A percentile compares a stretch with the other conserved stretches of the same genome.
Evolutionary conservation across 1,284 basidiomycete species (phyloP).

Genomic region (Malassezia yamatoensis): DNA sequence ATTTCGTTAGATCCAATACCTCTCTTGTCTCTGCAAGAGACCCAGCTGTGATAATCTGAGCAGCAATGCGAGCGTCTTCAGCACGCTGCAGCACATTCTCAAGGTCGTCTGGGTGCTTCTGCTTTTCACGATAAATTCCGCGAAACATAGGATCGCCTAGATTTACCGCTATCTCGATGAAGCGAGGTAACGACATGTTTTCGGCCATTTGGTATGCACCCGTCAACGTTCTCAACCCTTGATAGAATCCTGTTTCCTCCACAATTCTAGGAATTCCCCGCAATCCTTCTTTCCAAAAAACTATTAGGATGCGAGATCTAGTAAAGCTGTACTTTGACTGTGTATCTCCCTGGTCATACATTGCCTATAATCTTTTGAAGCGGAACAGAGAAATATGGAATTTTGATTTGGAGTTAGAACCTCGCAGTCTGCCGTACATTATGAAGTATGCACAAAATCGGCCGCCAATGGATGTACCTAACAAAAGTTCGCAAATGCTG

Average conservation of each 20-base stretch:
- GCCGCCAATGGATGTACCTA: slow-evolving; percentile 36
- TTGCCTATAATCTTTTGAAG: slow-evolving; percentile 31
- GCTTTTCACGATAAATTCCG: slow-evolving; percentile 51
- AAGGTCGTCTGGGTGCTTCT: slow-evolving; percentile 55
- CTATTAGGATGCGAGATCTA: slow-evolving; percentile 22
- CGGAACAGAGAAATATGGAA: slow-evolving; percentile 33
- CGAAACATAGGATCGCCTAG: slow-evolving; percentile 51
- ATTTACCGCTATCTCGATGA: slow-evolving; percentile 52
- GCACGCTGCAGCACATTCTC: slow-evolving; percentile 58
- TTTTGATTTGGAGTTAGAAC: slow-evolving; percentile 27
- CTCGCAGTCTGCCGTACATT: slow-evolving; percentile 36
- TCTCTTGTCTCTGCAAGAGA: slow-evolving; percentile 60
- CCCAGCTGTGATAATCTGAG: slow-evolving; percentile 73
- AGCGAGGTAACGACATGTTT: slow-evolving; percentile 9
- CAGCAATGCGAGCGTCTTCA: slow-evolving; percentile 58
- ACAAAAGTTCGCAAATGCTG: slow-evolving; percentile 39
- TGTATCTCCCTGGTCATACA: slow-evolving; percentile 42
- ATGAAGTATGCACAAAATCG: slow-evolving; percentile 44
- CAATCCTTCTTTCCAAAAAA: neutral
- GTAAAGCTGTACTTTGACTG: slow-evolving; percentile 36
- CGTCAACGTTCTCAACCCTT: neutral
- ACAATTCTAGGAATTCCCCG: neutral
- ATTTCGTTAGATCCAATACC: slow-evolving; percentile 58
- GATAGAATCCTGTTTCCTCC: neutral
- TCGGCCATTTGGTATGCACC: neutral